These are phyloP conservation scores for Fonsecaea erecta DNA, from an alignment of 2,329 filamentous ascomycete species.

Conservation along the genomic window DNA sequence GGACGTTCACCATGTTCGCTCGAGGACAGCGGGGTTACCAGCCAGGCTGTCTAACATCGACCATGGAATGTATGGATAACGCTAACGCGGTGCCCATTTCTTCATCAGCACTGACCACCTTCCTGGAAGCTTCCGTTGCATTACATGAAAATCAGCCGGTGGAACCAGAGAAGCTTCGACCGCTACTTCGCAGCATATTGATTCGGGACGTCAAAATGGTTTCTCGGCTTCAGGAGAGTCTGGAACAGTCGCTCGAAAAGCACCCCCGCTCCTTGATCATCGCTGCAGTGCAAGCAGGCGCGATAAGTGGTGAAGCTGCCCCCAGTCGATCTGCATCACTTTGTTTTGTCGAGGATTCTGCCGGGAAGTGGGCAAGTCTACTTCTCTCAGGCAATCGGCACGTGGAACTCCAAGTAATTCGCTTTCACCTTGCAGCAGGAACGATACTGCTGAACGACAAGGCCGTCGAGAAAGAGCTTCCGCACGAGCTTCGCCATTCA, in stretches of 20 bases:
- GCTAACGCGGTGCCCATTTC: slow-evolving; percentile 28
- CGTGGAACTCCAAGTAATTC: slow-evolving; percentile 43
- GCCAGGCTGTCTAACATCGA: no score
- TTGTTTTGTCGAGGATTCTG: slow-evolving; percentile 2
- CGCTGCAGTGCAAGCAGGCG: slow-evolving; percentile 2
- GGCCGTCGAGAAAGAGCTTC: slow-evolving; percentile 57
- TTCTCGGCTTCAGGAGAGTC: slow-evolving; percentile 43
- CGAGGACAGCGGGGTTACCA: background rate
- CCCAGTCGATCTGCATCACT: background rate
- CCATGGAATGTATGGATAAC: background rate
- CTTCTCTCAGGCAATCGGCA: background rate
- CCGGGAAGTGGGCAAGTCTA: slow-evolving; percentile 15
- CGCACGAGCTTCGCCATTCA: slow-evolving; percentile 55
- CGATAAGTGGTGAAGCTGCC: background rate
- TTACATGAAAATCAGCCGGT: slow-evolving; percentile 55
- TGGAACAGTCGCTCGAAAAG: slow-evolving; percentile 47
- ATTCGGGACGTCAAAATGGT: slow-evolving; percentile 55
- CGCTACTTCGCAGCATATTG: slow-evolving; percentile 46
- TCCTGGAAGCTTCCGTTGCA: slow-evolving; percentile 48
- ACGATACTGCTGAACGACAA: slow-evolving; percentile 56
- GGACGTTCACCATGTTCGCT: slow-evolving; percentile 22
- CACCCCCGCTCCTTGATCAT: slow-evolving; percentile 6
- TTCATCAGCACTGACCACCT: slow-evolving; percentile 37
- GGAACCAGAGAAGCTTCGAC: slow-evolving; percentile 45
- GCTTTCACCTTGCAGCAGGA: slow-evolving; percentile 55